Evolutionary conservation across 2,329 filamentous ascomycete species (phyloP).

Genomic region (Pseudogymnoascus sp.): DNA sequence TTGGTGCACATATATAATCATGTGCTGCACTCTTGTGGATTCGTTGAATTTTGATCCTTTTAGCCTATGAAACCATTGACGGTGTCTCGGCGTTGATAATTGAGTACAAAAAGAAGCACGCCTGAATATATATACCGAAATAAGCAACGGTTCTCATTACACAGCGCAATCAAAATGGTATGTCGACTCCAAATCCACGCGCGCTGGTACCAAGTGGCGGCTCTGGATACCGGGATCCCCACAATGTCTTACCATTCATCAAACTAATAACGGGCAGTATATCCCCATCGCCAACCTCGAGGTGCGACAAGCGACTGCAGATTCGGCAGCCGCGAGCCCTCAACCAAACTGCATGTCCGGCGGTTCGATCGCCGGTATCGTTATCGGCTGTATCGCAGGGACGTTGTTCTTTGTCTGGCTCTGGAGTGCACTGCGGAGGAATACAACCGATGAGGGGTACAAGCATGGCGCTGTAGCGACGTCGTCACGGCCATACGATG

Average conservation of each 20-base stretch:
- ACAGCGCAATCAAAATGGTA: background rate
- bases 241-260: background rate
- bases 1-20: constrained; percentile 4
- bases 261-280: constrained; percentile 4
- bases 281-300: constrained; percentile 8
- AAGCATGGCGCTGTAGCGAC: background rate
- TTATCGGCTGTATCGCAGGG: constrained; percentile 11
- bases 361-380: constrained; percentile 8
- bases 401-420: constrained; percentile 6
- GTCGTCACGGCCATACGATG: background rate
- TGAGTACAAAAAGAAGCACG: background rate
- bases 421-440: background rate
- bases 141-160: background rate
- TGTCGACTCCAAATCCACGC: background rate
- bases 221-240: background rate
- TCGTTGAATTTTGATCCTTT: background rate
- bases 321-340: background rate
- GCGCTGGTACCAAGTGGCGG: background rate
- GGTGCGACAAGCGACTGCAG: background rate
- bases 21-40: background rate
- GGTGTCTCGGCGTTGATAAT: background rate
- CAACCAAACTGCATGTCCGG: constrained; percentile 9
- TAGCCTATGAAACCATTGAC: background rate
- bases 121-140: background rate
- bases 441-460: background rate